Percentiles rank a stretch among this genome's conserved stretches.
These are phyloP conservation scores for Fusarium foetens DNA, from an alignment of 2,329 filamentous ascomycete species.

Conservation along the genomic window DNA sequence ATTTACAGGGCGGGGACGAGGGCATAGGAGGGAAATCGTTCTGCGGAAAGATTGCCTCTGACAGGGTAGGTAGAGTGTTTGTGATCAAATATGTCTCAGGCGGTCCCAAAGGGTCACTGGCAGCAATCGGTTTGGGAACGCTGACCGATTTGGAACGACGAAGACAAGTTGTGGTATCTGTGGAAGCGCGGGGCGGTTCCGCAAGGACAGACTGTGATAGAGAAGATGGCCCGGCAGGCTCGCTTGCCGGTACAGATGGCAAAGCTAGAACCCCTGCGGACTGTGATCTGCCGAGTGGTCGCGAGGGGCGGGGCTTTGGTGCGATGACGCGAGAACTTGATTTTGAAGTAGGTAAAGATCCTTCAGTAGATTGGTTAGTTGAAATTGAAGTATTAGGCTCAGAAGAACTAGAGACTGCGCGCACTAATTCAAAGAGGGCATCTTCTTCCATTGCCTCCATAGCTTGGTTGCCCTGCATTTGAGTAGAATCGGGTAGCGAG, in stretches of 20 bases:
- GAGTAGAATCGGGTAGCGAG: constrained; percentile 14
- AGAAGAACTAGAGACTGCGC: constrained; percentile 32
- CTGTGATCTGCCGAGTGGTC: constrained; percentile 50
- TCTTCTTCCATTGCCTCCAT: constrained; percentile 21
- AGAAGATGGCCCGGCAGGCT: constrained; percentile 58
- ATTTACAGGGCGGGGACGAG: constrained; percentile 57
- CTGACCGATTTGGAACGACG: constrained; percentile 53
- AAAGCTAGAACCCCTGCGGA: constrained; percentile 52
- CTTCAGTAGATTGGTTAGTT: constrained; percentile 29
- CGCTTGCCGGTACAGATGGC: constrained; percentile 58
- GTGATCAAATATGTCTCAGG: constrained; percentile 34
- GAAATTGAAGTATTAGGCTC: constrained; percentile 34
- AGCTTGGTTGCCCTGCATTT: constrained; percentile 7
- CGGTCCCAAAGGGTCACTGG: constrained; percentile 58
- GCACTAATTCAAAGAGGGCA: constrained; percentile 35
- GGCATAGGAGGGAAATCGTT: constrained; percentile 56
- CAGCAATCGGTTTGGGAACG: constrained; percentile 53
- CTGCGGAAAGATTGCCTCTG: constrained; percentile 55
- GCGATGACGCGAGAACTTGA: constrained; percentile 11
- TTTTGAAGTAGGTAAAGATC: constrained; percentile 27
- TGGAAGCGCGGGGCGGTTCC: constrained; percentile 31
- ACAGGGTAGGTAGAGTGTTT: constrained; percentile 38
- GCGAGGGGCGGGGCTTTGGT: constrained; percentile 34
- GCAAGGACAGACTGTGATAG: constrained; percentile 48
- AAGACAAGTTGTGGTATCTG: constrained; percentile 51